phyloP scores from a whole-genome alignment of 202 grass and related monocot genomes.

The Alloteropsis angusta region DNA sequence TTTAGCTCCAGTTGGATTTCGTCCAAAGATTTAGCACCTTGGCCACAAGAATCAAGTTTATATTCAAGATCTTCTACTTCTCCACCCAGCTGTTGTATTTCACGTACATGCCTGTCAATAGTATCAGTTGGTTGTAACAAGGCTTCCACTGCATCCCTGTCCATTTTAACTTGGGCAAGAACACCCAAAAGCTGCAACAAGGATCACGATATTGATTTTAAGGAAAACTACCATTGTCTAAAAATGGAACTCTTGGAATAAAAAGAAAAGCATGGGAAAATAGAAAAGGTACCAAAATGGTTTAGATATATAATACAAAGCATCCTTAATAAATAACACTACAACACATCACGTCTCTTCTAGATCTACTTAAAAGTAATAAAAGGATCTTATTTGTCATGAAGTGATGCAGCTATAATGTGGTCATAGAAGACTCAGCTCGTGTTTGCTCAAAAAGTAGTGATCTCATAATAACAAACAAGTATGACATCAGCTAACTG shows the following conservation, averaged over 20 bases:
- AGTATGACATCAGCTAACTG: too few relatives aligned
- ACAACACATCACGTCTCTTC: neutral
- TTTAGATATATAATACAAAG: neutral
- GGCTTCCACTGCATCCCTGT: constrained; percentile 63
- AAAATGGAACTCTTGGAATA: constrained; percentile 6
- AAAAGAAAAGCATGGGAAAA: neutral
- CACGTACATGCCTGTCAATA: constrained; percentile 47
- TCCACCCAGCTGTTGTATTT: constrained; percentile 46
- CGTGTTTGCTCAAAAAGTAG: neutral
- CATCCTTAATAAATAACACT: neutral
- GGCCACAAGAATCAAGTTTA: constrained; percentile 73
- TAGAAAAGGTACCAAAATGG: neutral
- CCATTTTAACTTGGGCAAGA: constrained; percentile 74
- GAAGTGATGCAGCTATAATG: neutral
- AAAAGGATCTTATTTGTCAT: neutral
- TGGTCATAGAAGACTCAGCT: neutral
- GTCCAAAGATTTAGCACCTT: constrained; percentile 70
- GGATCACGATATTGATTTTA: constrained; percentile 3
- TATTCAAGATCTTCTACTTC: constrained; percentile 67
- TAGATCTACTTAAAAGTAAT: constrained; percentile 10
- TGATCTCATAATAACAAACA: neutral
- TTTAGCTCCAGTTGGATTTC: constrained; percentile 76
- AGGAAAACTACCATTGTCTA: neutral
- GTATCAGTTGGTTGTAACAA: constrained; percentile 47
- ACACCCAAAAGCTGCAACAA: constrained; percentile 65